Evolutionary conservation across 345 rosid genomes (phyloP).

Genomic region (Gossypium raimondii): DNA sequence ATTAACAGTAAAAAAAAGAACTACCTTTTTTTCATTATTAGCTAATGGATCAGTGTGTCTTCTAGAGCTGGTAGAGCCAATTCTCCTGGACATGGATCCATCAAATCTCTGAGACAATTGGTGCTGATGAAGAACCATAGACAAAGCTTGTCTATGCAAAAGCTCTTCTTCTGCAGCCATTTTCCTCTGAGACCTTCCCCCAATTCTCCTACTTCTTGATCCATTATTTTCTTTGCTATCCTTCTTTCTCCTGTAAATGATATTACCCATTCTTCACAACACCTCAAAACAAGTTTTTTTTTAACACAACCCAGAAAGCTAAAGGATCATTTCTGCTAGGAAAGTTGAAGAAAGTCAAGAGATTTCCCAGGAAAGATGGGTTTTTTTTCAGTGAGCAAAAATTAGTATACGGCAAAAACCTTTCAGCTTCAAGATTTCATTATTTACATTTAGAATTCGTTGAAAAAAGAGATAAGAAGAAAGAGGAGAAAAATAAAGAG

Average conservation of each 20-base stretch:
- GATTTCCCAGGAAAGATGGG: background rate
- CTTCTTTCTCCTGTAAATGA: constrained; percentile 72
- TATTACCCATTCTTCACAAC: constrained; percentile 66
- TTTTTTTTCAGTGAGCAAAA: background rate
- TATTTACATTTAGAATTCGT: background rate
- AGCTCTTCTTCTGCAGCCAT: constrained; percentile 79
- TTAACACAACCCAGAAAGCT: constrained; percentile 12
- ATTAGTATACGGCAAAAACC: background rate
- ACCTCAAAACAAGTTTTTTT: background rate
- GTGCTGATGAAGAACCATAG: constrained; percentile 90
- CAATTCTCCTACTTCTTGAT: constrained; percentile 75
- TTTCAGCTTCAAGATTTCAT: background rate
- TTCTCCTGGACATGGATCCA: constrained; percentile 95
- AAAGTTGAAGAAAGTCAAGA: background rate
- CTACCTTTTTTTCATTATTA: constrained; percentile 64
- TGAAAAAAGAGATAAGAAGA: background rate
- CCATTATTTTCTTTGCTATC: constrained; percentile 44
- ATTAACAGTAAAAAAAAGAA: background rate
- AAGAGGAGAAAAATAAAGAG: background rate
- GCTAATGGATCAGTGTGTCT: constrained; percentile 69
- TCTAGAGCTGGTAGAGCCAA: constrained; percentile 77
- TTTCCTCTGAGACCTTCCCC: constrained; percentile 86
- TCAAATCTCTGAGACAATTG: constrained; percentile 89
- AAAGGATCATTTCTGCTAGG: constrained; percentile 1
- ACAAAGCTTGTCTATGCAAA: constrained; percentile 84